Percentiles rank a stretch among this genome's conserved stretches.
These are phyloP conservation scores for Trifolium subterraneum DNA, from an alignment of 306 rosid species.

Conservation along the genomic window DNA sequence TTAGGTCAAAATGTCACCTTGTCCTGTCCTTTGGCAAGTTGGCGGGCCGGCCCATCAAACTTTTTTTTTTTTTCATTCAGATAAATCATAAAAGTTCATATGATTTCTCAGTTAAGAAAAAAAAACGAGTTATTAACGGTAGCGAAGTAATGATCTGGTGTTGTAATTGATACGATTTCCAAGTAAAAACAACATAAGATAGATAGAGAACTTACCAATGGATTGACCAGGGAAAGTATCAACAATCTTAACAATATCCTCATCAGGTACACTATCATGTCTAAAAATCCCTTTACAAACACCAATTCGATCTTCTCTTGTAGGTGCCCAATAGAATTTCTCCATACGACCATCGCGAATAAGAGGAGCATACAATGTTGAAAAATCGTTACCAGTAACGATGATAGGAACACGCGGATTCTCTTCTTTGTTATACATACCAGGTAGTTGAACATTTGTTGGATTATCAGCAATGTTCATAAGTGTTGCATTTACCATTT, in stretches of 20 bases:
- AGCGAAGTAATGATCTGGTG: too few species aligned
- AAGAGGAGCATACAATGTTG: constrained; percentile 94
- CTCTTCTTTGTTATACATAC: constrained; percentile 99
- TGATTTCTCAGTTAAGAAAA: too few species aligned
- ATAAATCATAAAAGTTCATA: too few species aligned
- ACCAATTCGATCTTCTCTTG: constrained; percentile 84
- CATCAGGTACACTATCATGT: constrained; percentile 54
- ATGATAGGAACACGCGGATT: constrained; percentile 92
- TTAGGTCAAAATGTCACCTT: too few species aligned
- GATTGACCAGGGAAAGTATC: constrained; percentile 99
- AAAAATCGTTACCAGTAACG: constrained; percentile 98
- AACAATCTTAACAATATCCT: constrained; percentile 70
- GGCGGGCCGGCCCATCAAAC: too few species aligned
- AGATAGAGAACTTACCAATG: constrained; percentile 58
- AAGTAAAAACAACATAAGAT: too few species aligned
- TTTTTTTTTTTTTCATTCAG: too few species aligned
- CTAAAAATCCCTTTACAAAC: constrained; percentile 89
- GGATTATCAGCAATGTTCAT: constrained; percentile 99
- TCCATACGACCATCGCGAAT: constrained; percentile 99
- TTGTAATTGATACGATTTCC: too few species aligned
- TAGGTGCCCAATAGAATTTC: constrained; percentile 99
- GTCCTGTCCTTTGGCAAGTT: too few species aligned
- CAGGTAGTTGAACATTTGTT: constrained; percentile 93
- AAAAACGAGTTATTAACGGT: too few species aligned
- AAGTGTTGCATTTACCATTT: constrained; percentile 98